Percentiles rank a stretch among this genome's conserved stretches.
Evolutionary conservation across 305 asterid genomes (phyloP).

Genomic region (Fraxinus sp.): DNA sequence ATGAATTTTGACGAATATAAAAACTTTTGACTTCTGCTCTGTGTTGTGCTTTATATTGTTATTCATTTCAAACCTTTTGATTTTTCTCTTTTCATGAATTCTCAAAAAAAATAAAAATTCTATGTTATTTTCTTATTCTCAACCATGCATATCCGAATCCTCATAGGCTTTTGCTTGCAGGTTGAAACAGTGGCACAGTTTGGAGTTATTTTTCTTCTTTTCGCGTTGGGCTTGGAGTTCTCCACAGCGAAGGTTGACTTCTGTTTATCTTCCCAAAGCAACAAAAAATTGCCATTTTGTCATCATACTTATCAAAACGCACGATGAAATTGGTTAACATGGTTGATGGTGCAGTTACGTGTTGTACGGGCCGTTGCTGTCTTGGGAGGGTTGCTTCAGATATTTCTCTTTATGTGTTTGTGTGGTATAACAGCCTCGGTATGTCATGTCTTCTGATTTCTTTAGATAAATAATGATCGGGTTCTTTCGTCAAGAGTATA

Average conservation of each 20-base stretch:
- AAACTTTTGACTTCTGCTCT: not conserved
- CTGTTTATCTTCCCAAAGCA: slow-evolving; percentile 16
- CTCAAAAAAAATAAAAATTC: not conserved
- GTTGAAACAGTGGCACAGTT: slow-evolving; percentile 89
- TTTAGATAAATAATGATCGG: not conserved
- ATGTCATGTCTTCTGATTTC: slow-evolving; percentile 26
- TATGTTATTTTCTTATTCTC: not conserved
- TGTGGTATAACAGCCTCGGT: slow-evolving; percentile 81
- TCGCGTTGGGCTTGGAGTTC: slow-evolving; percentile 83
- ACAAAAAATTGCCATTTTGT: slow-evolving; percentile 14
- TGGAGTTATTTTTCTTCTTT: slow-evolving; percentile 86
- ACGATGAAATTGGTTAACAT: slow-evolving; percentile 9
- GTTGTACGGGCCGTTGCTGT: slow-evolving; percentile 80
- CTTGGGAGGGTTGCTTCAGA: slow-evolving; percentile 80
- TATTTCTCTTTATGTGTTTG: slow-evolving; percentile 75
- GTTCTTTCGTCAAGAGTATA: slow-evolving; percentile 12
- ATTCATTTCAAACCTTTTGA: not conserved
- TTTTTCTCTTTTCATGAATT: not conserved
- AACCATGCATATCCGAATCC: slow-evolving; percentile 13
- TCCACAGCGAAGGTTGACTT: slow-evolving; percentile 68
- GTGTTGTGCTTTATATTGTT: slow-evolving; percentile 11
- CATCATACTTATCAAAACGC: slow-evolving; percentile 11
- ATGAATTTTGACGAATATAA: not conserved
- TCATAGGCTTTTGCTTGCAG: slow-evolving; percentile 37
- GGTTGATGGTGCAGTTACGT: slow-evolving; percentile 55